phyloP scores from a whole-genome alignment of 805 yeast species.

The Naumovozyma dairenensis region DNA sequence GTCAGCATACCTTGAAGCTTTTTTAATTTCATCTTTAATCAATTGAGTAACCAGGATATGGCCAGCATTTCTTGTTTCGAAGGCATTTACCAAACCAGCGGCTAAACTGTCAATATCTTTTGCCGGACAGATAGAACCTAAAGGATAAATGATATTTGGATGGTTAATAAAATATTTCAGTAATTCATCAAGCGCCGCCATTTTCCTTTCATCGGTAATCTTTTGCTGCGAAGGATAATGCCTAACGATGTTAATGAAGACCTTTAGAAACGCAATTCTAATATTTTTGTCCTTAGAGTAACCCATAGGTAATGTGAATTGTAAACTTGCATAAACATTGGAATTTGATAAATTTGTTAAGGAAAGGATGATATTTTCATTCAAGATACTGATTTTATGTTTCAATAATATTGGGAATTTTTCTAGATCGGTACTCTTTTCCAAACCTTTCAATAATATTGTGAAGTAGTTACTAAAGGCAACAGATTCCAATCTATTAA shows the following conservation, averaged over 20 bases:
- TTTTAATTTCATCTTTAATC: conserved; percentile 51
- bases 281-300: conserved; percentile 58
- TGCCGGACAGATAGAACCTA: conserved; percentile 55
- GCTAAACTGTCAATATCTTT: conserved; percentile 65
- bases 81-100: conserved; percentile 48
- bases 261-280: conserved; percentile 64
- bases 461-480: conserved; percentile 64
- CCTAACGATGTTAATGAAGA: conserved; percentile 57
- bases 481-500: conserved; percentile 45
- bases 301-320: conserved; percentile 68
- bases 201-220: conserved; percentile 21
- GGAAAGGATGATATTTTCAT: conserved; percentile 54
- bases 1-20: conserved; percentile 55
- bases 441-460: conserved; percentile 39
- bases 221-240: conserved; percentile 22
- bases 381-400: conserved; percentile 47
- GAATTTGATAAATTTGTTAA: conserved; percentile 61
- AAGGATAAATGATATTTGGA: conserved; percentile 39
- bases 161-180: conserved; percentile 28
- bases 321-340: conserved; percentile 69
- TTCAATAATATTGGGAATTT: conserved; percentile 31
- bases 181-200: conserved; percentile 23
- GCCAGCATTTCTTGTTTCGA: conserved; percentile 35
- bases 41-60: conserved; percentile 43
- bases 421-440: conserved; percentile 30